A percentile compares a stretch with the other conserved stretches of the same genome.
Conservation (phyloP, 2,329 filamentous ascomycete genomes). For the Graphiopsis chlorocephala region DNA sequence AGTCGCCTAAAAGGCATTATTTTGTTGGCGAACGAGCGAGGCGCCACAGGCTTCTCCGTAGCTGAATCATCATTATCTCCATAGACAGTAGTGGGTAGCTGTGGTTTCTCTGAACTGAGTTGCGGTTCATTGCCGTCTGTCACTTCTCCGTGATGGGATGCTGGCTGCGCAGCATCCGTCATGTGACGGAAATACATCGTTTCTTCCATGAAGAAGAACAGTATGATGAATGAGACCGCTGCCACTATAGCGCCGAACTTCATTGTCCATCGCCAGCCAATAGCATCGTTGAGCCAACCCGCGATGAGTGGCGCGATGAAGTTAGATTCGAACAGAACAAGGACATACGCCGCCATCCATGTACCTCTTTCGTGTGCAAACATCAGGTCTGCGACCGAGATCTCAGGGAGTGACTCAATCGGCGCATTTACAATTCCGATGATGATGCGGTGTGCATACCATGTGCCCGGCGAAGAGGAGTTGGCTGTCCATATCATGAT, state of each 20-base stretch:
- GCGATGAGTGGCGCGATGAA: conserved; percentile 43
- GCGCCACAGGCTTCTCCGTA: background rate
- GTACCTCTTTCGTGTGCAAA: conserved; percentile 32
- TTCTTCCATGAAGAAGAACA: conserved; percentile 61
- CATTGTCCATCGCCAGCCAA: conserved; percentile 52
- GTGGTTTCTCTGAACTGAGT: background rate
- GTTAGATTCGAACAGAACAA: conserved; percentile 24
- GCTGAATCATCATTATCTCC: background rate
- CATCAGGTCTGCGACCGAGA: conserved; percentile 29
- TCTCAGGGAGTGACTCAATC: conserved; percentile 48
- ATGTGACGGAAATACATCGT: conserved; percentile 48
- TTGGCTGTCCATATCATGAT: conserved; percentile 46
- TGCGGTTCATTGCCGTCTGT: conserved; percentile 18
- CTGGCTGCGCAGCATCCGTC: conserved; percentile 21
- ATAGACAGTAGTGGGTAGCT: too few species aligned
- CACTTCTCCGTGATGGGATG: background rate
- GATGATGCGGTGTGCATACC: conserved; percentile 47
- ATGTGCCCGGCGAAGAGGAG: conserved; percentile 45
- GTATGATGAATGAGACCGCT: conserved; percentile 49
- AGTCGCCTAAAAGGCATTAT: conserved; percentile 27
- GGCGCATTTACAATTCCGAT: conserved; percentile 49
- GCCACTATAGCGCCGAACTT: conserved; percentile 54
- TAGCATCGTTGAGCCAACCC: conserved; percentile 49
- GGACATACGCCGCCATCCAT: conserved; percentile 29
- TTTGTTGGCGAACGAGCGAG: conserved; percentile 31